Evolutionary conservation across 441 rosid species (phyloP).

Genomic region (Metrosideros polymorpha): DNA sequence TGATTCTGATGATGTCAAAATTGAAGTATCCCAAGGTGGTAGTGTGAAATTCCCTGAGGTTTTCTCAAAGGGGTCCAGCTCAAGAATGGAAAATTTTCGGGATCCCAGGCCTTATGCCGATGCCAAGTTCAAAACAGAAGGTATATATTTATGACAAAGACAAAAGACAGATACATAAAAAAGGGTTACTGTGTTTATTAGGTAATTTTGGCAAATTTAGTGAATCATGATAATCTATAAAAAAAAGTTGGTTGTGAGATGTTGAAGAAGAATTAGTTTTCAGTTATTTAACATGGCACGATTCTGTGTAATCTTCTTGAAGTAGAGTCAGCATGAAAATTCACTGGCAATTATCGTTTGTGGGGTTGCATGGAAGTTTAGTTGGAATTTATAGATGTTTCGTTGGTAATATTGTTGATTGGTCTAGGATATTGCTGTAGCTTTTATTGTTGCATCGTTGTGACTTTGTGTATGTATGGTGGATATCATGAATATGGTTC

Average conservation of each 20-base stretch:
- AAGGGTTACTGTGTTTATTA: neutral
- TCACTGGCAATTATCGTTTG: neutral
- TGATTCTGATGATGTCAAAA: constrained; percentile 36
- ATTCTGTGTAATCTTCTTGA: neutral
- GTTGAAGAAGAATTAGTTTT: neutral
- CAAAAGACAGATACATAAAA: neutral
- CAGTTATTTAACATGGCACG: neutral
- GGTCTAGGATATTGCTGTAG: neutral
- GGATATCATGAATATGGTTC: neutral
- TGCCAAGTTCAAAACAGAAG: constrained; percentile 49
- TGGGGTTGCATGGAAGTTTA: neutral
- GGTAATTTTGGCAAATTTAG: neutral
- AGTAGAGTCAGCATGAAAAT: neutral
- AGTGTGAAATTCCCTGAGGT: constrained; percentile 19
- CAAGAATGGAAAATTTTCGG: constrained; percentile 17
- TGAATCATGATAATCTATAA: neutral
- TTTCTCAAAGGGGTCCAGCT: constrained; percentile 15
- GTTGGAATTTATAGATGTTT: neutral
- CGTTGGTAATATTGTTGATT: neutral
- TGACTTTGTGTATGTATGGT: neutral
- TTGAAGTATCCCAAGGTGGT: constrained; percentile 25
- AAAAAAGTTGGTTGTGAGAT: neutral
- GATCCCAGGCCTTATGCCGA: constrained; percentile 27
- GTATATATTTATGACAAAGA: constrained; percentile 10
- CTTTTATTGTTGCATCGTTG: neutral